A percentile compares a stretch with the other conserved stretches of the same genome.
phyloP scores from a whole-genome alignment of 139 green algal species.

The Picochlorum costavermella region DNA sequence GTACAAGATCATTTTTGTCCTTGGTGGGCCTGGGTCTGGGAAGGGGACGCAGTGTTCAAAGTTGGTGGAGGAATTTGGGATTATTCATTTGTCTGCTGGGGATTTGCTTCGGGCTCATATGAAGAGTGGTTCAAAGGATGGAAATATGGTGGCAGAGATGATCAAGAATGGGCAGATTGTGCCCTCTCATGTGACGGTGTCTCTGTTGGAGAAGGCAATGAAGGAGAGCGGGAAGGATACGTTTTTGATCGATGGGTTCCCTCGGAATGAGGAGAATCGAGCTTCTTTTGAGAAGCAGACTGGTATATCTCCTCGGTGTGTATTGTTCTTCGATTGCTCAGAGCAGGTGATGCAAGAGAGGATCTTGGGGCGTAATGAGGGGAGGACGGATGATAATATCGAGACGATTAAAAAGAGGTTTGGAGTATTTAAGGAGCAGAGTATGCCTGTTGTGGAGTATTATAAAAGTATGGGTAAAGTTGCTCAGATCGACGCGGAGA shows the following conservation, averaged over 20 bases:
- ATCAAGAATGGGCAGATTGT: slow-evolving; percentile 86
- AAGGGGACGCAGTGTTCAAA: slow-evolving; percentile 81
- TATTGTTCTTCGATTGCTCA: slow-evolving; percentile 94
- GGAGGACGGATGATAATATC: slow-evolving; percentile 91
- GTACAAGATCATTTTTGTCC: slow-evolving; percentile 53
- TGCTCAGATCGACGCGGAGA: slow-evolving; percentile 42
- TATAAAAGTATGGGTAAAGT: slow-evolving; percentile 68
- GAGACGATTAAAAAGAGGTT: slow-evolving; percentile 96
- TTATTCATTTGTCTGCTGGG: slow-evolving; percentile 83
- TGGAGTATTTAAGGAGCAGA: slow-evolving; percentile 72
- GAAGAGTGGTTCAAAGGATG: slow-evolving; percentile 71
- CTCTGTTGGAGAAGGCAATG: slow-evolving; percentile 83
- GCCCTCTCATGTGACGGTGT: slow-evolving; percentile 67
- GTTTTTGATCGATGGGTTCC: slow-evolving; percentile 94
- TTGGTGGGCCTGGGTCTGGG: slow-evolving; percentile 68
- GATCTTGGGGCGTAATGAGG: slow-evolving; percentile 79
- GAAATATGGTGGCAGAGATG: slow-evolving; percentile 86
- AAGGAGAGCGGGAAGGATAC: slow-evolving; percentile 43
- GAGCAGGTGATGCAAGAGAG: slow-evolving; percentile 81
- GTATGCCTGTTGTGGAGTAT: slow-evolving; percentile 75
- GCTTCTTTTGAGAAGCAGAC: slow-evolving; percentile 68
- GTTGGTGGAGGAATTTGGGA: slow-evolving; percentile 70
- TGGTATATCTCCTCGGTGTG: slow-evolving; percentile 67
- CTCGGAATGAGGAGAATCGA: slow-evolving; percentile 87
- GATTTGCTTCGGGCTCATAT: slow-evolving; percentile 89